Evolutionary conservation across 2,329 filamentous ascomycete species (phyloP).

Genomic region (Tolypocladium tundrense): DNA sequence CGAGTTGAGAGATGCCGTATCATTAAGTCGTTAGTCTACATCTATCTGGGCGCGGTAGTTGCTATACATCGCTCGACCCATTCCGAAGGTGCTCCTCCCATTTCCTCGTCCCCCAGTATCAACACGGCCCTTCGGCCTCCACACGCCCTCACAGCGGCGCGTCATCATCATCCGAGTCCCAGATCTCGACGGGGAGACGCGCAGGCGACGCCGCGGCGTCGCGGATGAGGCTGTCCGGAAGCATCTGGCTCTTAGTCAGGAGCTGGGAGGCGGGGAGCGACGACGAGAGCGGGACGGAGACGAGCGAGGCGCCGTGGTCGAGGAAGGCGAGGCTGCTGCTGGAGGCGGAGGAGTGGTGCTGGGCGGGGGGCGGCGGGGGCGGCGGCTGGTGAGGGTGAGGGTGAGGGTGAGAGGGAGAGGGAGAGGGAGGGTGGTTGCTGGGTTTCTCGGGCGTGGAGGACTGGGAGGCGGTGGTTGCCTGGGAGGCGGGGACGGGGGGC

Average conservation of each 20-base stretch:
- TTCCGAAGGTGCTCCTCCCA: neutral
- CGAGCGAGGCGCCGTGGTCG: conserved; percentile 11
- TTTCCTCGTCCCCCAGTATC: neutral
- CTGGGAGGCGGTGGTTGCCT: conserved; percentile 27
- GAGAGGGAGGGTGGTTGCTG: conserved; percentile 1
- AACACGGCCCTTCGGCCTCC: neutral
- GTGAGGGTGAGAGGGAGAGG: neutral
- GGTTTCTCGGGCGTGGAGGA: conserved; percentile 19
- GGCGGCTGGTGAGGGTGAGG: neutral
- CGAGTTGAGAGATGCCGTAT: neutral
- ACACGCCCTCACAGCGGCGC: conserved; percentile 7
- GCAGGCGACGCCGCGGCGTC: conserved; percentile 21
- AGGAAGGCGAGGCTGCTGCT: conserved; percentile 15
- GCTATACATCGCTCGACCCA: neutral
- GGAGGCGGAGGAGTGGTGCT: conserved; percentile 9
- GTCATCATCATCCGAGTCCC: conserved; percentile 25
- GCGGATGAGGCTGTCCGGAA: conserved; percentile 35
- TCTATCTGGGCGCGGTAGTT: neutral
- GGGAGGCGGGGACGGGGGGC: conserved; percentile 15
- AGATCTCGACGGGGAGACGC: conserved; percentile 22
- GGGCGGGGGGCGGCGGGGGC: conserved; percentile 1
- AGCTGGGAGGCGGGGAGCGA: conserved; percentile 32
- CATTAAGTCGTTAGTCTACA: neutral
- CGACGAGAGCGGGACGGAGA: conserved; percentile 5
- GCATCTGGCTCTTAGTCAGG: conserved; percentile 39